A percentile compares a stretch with the other conserved stretches of the same genome.
phyloP scores from a whole-genome alignment of 768 basidiomycete species.

The Podaxis sp. region DNA sequence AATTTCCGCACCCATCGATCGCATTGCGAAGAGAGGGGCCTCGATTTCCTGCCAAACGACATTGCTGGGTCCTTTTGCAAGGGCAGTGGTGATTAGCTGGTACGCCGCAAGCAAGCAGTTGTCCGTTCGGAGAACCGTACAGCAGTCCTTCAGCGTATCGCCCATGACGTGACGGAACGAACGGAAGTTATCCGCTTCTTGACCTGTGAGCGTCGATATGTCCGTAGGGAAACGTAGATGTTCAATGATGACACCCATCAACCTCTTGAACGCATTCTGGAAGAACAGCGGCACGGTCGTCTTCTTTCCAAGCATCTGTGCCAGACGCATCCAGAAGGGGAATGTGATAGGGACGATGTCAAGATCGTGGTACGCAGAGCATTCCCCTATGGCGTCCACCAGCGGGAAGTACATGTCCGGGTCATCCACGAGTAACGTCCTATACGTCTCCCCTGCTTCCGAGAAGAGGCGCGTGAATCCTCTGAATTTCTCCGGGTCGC shows the following conservation, averaged over 20 bases:
- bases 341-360: slow-evolving; percentile 98
- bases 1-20: slow-evolving; percentile 96
- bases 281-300: slow-evolving; percentile 73
- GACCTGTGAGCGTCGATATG: slow-evolving; percentile 56
- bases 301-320: slow-evolving; percentile 83
- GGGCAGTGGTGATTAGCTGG: slow-evolving; percentile 72
- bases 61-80: slow-evolving; percentile 55
- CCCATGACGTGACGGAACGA: slow-evolving; percentile 98
- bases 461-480: slow-evolving; percentile 90
- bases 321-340: slow-evolving; percentile 97
- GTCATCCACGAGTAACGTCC: slow-evolving; percentile 82
- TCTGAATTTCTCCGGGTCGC: slow-evolving; percentile 85
- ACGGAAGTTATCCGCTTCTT: slow-evolving; percentile 93
- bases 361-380: slow-evolving; percentile 89
- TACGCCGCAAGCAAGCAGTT: slow-evolving; percentile 80
- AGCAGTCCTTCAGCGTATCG: slow-evolving; percentile 98
- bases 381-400: slow-evolving; percentile 91
- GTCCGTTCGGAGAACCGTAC: slow-evolving; percentile 86
- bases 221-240: slow-evolving; percentile 93
- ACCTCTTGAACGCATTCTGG: slow-evolving; percentile 74
- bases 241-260: slow-evolving; percentile 82
- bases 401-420: slow-evolving; percentile 92
- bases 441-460: slow-evolving; percentile 98
- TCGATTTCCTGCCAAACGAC: slow-evolving; percentile 96
- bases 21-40: slow-evolving; percentile 95